These are phyloP conservation scores for Candida ipomoeae DNA, from an alignment of 805 yeast species.

Conservation along the genomic window DNA sequence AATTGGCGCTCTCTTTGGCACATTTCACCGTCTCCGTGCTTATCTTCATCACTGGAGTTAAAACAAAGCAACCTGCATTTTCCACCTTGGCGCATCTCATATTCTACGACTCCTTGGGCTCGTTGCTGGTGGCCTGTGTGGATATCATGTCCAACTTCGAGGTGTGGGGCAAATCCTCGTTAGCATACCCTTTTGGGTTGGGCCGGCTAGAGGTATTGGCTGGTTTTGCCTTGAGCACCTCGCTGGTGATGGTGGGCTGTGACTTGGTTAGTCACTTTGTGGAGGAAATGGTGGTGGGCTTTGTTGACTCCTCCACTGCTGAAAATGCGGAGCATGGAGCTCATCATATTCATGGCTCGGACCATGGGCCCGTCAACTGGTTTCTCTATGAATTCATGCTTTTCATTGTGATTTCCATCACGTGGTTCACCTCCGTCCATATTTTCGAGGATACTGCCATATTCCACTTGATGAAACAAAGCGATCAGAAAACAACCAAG, in stretches of 20 bases:
- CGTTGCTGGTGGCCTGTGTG: conserved; percentile 62
- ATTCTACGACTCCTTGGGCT: conserved; percentile 82
- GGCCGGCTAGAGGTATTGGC: conserved; percentile 86
- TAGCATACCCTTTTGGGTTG: conserved; percentile 86
- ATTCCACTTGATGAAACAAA: conserved; percentile 25
- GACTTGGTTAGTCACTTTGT: conserved; percentile 83
- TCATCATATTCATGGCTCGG: conserved; percentile 37
- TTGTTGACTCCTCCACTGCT: conserved; percentile 24
- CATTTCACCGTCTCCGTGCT: conserved; percentile 55
- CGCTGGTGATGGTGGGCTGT: conserved; percentile 84
- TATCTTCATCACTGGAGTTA: conserved; percentile 59
- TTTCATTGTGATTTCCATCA: conserved; percentile 16
- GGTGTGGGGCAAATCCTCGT: conserved; percentile 80
- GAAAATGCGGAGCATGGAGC: conserved; percentile 27
- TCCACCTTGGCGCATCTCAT: conserved; percentile 82
- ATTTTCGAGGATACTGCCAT: conserved; percentile 33
- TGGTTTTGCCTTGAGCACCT: conserved; percentile 82
- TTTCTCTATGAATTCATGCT: conserved; percentile 27
- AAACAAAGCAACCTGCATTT: conserved; percentile 53
- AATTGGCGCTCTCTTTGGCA: conserved; percentile 52
- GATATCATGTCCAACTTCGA: conserved; percentile 87
- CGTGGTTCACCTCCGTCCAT: conserved; percentile 32
- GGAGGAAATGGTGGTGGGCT: conserved; percentile 58
- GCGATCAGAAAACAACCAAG: neutral
- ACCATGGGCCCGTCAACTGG: conserved; percentile 21